A percentile compares a stretch with the other conserved stretches of the same genome.
phyloP scores from a whole-genome alignment of 176 grass and related monocot species.

The Tuctoria greenei region DNA sequence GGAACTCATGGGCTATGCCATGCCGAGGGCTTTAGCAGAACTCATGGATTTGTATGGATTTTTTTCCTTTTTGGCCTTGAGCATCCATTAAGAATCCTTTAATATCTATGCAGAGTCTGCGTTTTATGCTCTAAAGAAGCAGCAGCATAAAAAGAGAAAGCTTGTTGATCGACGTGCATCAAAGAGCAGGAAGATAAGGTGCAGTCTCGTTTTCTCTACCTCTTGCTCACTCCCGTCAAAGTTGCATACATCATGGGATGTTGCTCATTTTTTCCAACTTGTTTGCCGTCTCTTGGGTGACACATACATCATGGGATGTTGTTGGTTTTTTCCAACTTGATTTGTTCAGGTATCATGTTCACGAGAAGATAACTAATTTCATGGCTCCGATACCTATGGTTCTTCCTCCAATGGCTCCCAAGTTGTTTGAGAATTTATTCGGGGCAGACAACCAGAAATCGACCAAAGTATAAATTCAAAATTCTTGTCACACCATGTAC shows the following conservation, averaged over 20 bases:
- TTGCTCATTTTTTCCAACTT: not conserved
- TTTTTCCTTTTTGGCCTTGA: not conserved
- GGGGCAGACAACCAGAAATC: conserved; percentile 45
- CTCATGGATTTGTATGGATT: not conserved
- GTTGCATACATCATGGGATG: not conserved
- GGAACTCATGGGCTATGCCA: not conserved
- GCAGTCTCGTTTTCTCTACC: not conserved
- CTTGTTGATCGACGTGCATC: conserved; percentile 81
- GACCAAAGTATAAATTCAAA: not conserved
- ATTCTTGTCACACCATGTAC: not conserved
- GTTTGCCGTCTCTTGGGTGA: not conserved
- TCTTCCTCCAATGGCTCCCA: conserved; percentile 64
- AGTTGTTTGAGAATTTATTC: conserved; percentile 83
- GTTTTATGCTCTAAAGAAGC: conserved; percentile 72
- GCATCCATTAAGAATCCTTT: conserved; percentile 5
- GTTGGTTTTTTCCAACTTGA: not conserved
- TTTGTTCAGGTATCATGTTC: conserved; percentile 69
- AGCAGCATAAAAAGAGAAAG: conserved; percentile 84
- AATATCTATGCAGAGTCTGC: conserved; percentile 56
- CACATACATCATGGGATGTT: not conserved
- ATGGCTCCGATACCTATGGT: conserved; percentile 68
- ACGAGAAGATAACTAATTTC: conserved; percentile 93
- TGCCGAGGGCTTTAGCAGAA: not conserved
- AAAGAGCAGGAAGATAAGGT: conserved; percentile 95
- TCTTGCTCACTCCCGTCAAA: not conserved